Percentiles rank a stretch among this genome's conserved stretches.
Conservation (phyloP, 305 asterid genomes). For the Fraxinus dipetala region DNA sequence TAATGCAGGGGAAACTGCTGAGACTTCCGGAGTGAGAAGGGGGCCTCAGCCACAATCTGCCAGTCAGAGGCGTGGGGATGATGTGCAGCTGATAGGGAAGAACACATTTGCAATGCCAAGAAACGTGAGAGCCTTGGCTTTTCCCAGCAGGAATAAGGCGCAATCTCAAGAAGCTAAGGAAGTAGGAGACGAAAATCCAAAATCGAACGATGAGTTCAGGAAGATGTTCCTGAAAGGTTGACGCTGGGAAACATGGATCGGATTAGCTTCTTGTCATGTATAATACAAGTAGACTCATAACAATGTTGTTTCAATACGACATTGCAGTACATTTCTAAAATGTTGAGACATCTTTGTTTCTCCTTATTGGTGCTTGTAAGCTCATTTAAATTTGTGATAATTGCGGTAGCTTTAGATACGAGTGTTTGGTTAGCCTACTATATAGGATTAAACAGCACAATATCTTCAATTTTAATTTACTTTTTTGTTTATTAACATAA, state of each 20-base stretch:
- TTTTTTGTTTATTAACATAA: neutral
- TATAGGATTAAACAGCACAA: neutral
- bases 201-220: constrained; percentile 88
- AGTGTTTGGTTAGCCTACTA: neutral
- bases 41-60: constrained; percentile 25
- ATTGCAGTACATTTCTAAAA: neutral
- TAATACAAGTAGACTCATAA: neutral
- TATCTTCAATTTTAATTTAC: too few species aligned
- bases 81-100: constrained; percentile 55
- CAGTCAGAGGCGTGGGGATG: constrained; percentile 29
- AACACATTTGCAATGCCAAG: constrained; percentile 85
- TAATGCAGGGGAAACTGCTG: constrained; percentile 25
- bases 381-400: neutral
- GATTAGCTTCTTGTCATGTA: neutral
- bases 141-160: constrained; percentile 32
- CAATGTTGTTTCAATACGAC: neutral
- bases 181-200: constrained; percentile 57
- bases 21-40: constrained; percentile 34
- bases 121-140: constrained; percentile 63
- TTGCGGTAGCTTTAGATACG: neutral
- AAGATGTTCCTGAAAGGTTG: constrained; percentile 57
- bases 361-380: neutral
- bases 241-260: neutral
- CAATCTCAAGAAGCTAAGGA: constrained; percentile 30
- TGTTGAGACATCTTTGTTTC: neutral